These are phyloP conservation scores for Euclidium syriacum DNA, from an alignment of 345 rosid genomes.

Conservation along the genomic window DNA sequence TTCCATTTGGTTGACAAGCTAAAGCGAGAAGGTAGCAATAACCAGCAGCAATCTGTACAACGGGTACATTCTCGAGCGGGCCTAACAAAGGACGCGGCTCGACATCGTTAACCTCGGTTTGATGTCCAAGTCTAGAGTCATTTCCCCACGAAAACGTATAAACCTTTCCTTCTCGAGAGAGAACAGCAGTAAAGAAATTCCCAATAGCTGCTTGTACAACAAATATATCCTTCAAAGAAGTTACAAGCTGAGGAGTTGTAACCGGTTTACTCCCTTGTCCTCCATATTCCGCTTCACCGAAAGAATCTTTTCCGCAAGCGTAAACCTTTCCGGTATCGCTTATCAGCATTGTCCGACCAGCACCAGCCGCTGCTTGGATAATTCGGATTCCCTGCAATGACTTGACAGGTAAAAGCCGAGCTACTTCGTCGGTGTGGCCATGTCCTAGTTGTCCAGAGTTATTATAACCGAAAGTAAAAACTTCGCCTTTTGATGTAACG, in stretches of 20 bases:
- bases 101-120: slow-evolving; percentile 69
- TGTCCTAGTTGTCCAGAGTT: slow-evolving; percentile 93
- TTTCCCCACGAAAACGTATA: slow-evolving; percentile 92
- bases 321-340: slow-evolving; percentile 82
- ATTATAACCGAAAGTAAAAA: slow-evolving; percentile 81
- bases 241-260: slow-evolving; percentile 67
- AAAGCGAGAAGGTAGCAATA: slow-evolving; percentile 96
- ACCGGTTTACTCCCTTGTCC: slow-evolving; percentile 55
- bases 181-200: slow-evolving; percentile 83
- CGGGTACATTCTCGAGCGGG: slow-evolving; percentile 76
- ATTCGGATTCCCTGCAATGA: slow-evolving; percentile 93
- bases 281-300: slow-evolving; percentile 79
- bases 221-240: slow-evolving; percentile 75
- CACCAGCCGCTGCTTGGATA: slow-evolving; percentile 95
- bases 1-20: slow-evolving; percentile 92
- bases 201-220: slow-evolving; percentile 97
- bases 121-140: slow-evolving; percentile 78
- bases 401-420: slow-evolving; percentile 80
- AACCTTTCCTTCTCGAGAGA: slow-evolving; percentile 91
- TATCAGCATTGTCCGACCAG: slow-evolving; percentile 95
- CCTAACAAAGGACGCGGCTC: slow-evolving; percentile 87
- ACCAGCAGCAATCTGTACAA: slow-evolving; percentile 96
- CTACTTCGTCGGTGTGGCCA: slow-evolving; percentile 74
- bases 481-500: slow-evolving; percentile 70
- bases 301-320: slow-evolving; percentile 82